These are phyloP conservation scores for Apostasia ramifera DNA, from an alignment of 106 monocot species.

Conservation along the genomic window DNA sequence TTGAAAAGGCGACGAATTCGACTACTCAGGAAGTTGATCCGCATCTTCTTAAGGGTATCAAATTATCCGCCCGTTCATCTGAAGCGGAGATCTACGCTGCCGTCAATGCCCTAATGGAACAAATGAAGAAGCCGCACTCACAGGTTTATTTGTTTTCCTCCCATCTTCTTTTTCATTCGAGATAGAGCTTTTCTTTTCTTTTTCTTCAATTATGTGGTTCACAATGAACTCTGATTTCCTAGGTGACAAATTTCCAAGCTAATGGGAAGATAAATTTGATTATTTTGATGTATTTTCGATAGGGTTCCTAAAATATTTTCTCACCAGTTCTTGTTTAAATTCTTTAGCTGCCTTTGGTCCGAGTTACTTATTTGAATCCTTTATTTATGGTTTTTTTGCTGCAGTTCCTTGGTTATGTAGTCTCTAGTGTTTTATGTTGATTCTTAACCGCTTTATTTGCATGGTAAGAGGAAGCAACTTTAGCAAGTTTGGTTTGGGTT, in stretches of 20 bases:
- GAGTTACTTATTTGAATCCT: no score
- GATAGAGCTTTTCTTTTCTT: background rate
- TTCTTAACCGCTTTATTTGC: no score
- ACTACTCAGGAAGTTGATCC: slow-evolving; percentile 52
- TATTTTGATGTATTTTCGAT: no score
- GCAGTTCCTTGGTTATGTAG: no score
- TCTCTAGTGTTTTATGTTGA: no score
- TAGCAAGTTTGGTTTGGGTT: no score
- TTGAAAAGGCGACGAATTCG: slow-evolving; percentile 68
- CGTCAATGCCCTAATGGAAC: slow-evolving; percentile 43
- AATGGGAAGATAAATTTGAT: no score
- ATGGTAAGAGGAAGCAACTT: no score
- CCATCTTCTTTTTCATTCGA: background rate
- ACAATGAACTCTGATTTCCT: background rate
- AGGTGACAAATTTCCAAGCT: no score
- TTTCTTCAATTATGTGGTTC: background rate
- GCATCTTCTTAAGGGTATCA: slow-evolving; percentile 65
- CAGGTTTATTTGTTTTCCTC: slow-evolving; percentile 36
- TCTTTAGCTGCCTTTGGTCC: no score
- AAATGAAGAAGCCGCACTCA: slow-evolving; percentile 78
- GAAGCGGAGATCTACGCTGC: slow-evolving; percentile 29
- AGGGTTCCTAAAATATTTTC: no score
- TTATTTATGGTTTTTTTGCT: no score
- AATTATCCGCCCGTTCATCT: slow-evolving; percentile 57
- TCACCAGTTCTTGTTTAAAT: background rate